phyloP scores from a whole-genome alignment of 2,329 filamentous ascomycete genomes.

The Plectosphaerella cucumerina region DNA sequence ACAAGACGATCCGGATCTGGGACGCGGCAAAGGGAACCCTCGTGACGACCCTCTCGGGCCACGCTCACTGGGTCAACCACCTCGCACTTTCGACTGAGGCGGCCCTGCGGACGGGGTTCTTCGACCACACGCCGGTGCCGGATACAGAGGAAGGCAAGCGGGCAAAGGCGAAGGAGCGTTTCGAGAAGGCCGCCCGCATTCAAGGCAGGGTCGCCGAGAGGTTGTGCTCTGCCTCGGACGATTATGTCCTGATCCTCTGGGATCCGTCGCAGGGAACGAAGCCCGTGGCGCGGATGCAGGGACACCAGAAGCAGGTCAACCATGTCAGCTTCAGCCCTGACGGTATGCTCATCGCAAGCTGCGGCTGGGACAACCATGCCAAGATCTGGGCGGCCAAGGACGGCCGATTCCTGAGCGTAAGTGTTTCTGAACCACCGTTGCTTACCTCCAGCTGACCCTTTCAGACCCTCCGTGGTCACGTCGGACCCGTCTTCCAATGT shows the following conservation, averaged over 20 bases:
- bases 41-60: conserved; percentile 72
- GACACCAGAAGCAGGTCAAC: conserved; percentile 96
- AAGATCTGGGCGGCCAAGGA: conserved; percentile 84
- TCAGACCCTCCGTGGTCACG: conserved; percentile 83
- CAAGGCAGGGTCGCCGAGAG: conserved; percentile 76
- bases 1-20: conserved; percentile 92
- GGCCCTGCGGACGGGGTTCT: conserved; percentile 78
- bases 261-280: conserved; percentile 75
- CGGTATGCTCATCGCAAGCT: conserved; percentile 79
- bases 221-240: conserved; percentile 86
- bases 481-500: conserved; percentile 69
- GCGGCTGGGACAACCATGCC: conserved; percentile 90
- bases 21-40: conserved; percentile 74
- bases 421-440: conserved; percentile 40
- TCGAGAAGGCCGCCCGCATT: conserved; percentile 77
- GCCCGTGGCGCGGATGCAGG: conserved; percentile 81
- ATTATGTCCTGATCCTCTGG: conserved; percentile 97
- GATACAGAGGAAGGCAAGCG: conserved; percentile 65
- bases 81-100: conserved; percentile 91
- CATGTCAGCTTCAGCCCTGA: conserved; percentile 93
- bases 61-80: conserved; percentile 95
- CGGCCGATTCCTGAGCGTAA: conserved; percentile 11
- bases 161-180: conserved; percentile 72
- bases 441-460: conserved; percentile 58
- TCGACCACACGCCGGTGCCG: conserved; percentile 74